Percentiles rank a stretch among this genome's conserved stretches.
Conservation (phyloP, 768 basidiomycete genomes). For the Phanerodontia chrysosporium region DNA sequence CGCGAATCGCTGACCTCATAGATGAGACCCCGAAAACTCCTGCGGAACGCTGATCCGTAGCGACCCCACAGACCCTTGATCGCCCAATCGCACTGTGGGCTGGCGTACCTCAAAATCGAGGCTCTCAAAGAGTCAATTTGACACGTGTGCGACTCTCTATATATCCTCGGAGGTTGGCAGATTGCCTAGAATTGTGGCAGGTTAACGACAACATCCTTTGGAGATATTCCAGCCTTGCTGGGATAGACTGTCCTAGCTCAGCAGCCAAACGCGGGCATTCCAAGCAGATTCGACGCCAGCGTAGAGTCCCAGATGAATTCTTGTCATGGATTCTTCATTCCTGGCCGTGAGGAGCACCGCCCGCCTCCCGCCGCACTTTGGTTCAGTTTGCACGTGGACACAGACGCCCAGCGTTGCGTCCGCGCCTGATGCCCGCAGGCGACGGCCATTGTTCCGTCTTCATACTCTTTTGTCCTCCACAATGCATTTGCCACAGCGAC, state of each 20-base stretch:
- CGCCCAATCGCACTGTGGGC: neutral
- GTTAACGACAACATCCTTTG: no score
- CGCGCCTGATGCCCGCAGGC: neutral
- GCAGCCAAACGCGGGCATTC: no score
- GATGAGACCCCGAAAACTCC: neutral
- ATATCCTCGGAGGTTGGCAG: no score
- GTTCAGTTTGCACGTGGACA: neutral
- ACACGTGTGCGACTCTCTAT: no score
- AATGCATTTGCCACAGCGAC: slow-evolving; percentile 2
- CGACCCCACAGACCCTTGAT: neutral
- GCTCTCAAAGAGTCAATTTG: no score
- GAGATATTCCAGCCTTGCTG: no score
- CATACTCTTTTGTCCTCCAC: slow-evolving; percentile 8
- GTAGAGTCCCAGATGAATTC: no score
- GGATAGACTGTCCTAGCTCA: no score
- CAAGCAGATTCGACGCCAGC: no score
- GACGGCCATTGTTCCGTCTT: slow-evolving; percentile 4
- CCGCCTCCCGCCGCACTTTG: neutral
- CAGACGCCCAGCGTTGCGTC: neutral
- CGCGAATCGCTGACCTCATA: neutral
- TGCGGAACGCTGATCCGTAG: neutral
- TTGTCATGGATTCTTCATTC: no score
- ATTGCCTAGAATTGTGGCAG: no score
- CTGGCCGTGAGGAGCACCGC: neutral
- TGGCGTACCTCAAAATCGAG: neutral